Evolutionary conservation across 2,329 filamentous ascomycete species (phyloP), one percentile per base, ranked within the genome.

Genomic region (Exophiala spinifera): DNA sequence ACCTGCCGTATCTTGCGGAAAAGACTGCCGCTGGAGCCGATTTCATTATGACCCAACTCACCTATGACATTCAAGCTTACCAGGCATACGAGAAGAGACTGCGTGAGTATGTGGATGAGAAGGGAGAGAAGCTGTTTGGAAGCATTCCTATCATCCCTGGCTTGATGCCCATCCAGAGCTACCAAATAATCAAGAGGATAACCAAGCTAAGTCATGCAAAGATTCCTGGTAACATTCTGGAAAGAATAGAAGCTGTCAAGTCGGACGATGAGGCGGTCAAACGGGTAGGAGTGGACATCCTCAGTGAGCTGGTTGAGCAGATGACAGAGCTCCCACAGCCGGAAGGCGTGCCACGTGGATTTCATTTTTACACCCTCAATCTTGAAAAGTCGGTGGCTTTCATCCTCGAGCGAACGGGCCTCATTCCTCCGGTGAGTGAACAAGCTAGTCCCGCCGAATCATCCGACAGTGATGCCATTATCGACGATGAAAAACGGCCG

Each of bases 41-140:
- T 73, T 99, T 99, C 68, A 88, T 99, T 72, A 96, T 99, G 89
- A 97, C 94, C 1, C 94, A 99, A 71, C 79, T 99, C 7, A 97
- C 96, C 72, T 99, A 96, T 71, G 91, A 97, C 67, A 81, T 91
- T 20, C 79, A 88, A 3, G 89, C 89, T 15, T 99, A 95, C 68
- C 81, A 85, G 51, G 77, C 77, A 31, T 97, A 95, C 66, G 92
- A 97, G 74, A 80, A 76, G 61, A 82, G 79, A 47, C 71, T 99
- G 62, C 79, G 91, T 56, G 82, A 86, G 49, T 90, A 99, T 66
- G 83, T 89, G 45, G 95, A 89, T 66, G 90, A 90, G 3, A 56
- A 61, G 13, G 61, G 61, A 2, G 51, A 59, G 20, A 56, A 53
- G 47, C 80, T 82, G 2, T 96, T 99, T 74, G 89, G 88, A 72